Base-by-base conservation (phyloP, 1,139 yeast genomes). In the Saccharomyces hybrid region DNA sequence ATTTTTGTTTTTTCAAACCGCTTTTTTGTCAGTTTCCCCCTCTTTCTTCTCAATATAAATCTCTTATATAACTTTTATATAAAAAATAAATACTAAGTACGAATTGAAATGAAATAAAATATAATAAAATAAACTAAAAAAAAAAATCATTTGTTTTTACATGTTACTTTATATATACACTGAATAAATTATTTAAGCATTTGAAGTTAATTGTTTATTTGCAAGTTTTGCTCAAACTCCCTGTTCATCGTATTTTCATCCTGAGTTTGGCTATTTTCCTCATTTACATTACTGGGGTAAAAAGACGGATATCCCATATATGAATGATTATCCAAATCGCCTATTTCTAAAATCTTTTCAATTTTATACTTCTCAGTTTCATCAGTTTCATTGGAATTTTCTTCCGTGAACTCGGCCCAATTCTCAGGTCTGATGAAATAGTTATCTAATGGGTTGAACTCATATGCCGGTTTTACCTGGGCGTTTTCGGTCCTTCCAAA, bases 391-490 rank as follows among this genome's bases (percentile, higher is more conserved):
- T 48, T 48, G 20, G 26, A 31, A 20, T 14, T 20, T 6, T 38
- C 38, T 3, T 53, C 56, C 8, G 48, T 14, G 13, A 55, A 57
- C 42, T 53, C 44, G n/a, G 54, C 51, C 60, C 60, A 58, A 32
- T 53, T 47, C 46, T 53, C 55, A 11, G 58, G 47, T 16, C 61
- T 55, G 20, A 58, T 49, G 9, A 55, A 52, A 44, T 57, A 58
- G 11, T 49, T 53, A 29, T 51, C 53, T 32, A 58, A 26, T 16
- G 44, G 44, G n/a, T 38, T 29, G 26, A 42, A 46, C 5, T 31
- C 46, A 25, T 32, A 16, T 23, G 46, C 34, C 27, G 46, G 29
- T 16, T 51, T 50, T 6, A 32, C 34, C 31, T 54, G 49, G n/a
- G 29, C 46, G 7, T 26, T 46, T 26, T 41, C 11, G 25, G 23